Conservation (phyloP, 2,329 filamentous ascomycete genomes). For the Diaporthe eres region DNA sequence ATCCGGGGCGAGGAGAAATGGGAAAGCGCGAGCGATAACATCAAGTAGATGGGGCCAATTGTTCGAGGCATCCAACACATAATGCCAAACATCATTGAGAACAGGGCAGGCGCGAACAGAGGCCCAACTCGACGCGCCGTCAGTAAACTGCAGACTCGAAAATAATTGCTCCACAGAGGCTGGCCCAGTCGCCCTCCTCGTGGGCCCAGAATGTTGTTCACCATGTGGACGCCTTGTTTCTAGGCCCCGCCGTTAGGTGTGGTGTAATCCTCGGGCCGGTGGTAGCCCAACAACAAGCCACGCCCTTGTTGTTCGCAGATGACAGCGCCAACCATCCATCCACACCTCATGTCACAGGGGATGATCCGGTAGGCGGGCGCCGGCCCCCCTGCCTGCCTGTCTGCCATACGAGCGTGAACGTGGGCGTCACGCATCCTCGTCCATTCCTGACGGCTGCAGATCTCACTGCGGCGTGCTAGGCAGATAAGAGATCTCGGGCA, state of each 20-base stretch:
- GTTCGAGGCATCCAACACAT: background rate
- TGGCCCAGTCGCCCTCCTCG: background rate
- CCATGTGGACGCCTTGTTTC: slow-evolving; percentile 16
- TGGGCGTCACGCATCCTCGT: slow-evolving; percentile 29
- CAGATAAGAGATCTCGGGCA: slow-evolving; percentile 30
- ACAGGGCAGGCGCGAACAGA: background rate
- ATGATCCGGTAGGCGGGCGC: slow-evolving; percentile 6
- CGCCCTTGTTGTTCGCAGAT: slow-evolving; percentile 13
- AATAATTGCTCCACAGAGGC: background rate
- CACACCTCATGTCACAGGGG: slow-evolving; percentile 29
- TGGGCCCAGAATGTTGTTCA: background rate
- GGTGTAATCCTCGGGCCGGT: slow-evolving; percentile 16
- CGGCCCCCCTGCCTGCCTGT: background rate
- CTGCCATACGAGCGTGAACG: slow-evolving; percentile 27
- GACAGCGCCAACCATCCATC: slow-evolving; percentile 27
- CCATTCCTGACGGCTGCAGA: slow-evolving; percentile 26
- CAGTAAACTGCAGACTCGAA: background rate
- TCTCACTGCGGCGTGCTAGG: slow-evolving; percentile 7
- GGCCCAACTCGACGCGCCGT: background rate
- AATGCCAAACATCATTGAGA: background rate
- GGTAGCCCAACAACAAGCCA: slow-evolving; percentile 12
- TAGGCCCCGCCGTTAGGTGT: slow-evolving; percentile 2
- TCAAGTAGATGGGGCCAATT: background rate
- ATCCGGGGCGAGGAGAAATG: background rate
- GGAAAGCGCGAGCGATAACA: background rate